Percentiles rank a stretch among this genome's conserved stretches.
phyloP scores from a whole-genome alignment of 306 rosid species.

The Quercus engelmannii region DNA sequence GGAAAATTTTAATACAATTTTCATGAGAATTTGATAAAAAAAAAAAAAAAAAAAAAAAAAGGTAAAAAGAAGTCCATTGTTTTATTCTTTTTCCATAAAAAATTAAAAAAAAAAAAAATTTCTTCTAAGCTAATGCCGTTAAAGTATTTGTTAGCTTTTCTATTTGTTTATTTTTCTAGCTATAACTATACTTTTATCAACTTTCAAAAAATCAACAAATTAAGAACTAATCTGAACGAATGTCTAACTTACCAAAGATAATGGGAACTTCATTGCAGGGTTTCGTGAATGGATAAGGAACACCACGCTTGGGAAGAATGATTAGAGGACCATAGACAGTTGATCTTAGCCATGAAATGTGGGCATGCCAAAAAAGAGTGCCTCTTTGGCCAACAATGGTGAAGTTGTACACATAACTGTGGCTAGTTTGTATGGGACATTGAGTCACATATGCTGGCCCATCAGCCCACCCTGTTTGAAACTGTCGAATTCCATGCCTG shows the following conservation, averaged over 20 bases:
- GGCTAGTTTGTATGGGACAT: conserved; percentile 65
- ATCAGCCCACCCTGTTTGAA: conserved; percentile 63
- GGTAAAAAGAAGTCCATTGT: too few relatives aligned
- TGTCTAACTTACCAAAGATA: conserved; percentile 25
- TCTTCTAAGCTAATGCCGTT: too few relatives aligned
- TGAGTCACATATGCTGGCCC: conserved; percentile 72
- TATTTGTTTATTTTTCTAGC: too few relatives aligned
- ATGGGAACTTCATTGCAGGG: conserved; percentile 45
- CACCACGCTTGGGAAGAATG: conserved; percentile 50
- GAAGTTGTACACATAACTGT: conserved; percentile 60
- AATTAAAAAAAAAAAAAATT: too few relatives aligned
- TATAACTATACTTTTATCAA: too few relatives aligned
- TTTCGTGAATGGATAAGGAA: conserved; percentile 38
- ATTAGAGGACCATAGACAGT: conserved; percentile 56
- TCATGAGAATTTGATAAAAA: too few relatives aligned
- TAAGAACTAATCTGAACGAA: too few relatives aligned
- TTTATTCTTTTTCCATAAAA: too few relatives aligned
- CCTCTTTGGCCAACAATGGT: conserved; percentile 61
- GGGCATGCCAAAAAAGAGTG: conserved; percentile 72
- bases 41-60: too few relatives aligned
- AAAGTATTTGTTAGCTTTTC: too few relatives aligned
- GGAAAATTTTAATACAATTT: too few relatives aligned
- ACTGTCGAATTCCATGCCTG: conserved; percentile 73
- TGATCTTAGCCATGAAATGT: conserved; percentile 63
- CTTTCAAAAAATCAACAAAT: too few relatives aligned